Base-by-base conservation (phyloP, 2,329 filamentous ascomycete genomes). In the Aspergillus melleus region DNA sequence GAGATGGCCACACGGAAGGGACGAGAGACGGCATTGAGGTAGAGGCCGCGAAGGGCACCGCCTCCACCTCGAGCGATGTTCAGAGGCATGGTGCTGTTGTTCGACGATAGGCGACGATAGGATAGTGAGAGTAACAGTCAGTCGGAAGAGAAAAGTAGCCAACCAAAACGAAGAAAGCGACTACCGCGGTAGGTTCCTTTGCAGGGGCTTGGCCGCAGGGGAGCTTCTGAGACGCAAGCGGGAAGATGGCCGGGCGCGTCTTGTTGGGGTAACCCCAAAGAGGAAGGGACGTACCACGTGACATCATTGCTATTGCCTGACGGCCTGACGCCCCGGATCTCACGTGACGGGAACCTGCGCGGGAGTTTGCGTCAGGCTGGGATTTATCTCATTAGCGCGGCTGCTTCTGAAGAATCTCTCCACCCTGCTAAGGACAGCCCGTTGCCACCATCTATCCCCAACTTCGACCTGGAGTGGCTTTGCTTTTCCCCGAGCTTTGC, bases 11-110 rank as follows among this genome's bases (percentile, higher is more conserved):
- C 64, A 57, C 68, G 70, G 64, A 68, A 62, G 50, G 66, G 68
- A 57, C 64, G 68, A 59, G 63, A 56, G 44, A 69, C 64, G 52
- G 58, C 67, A 57, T 69, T 64, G 54, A 70, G 56, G 53, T 65
- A 67, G 53, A 76, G 63, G 55, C 66, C 68, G 50, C 68, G 73
- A 54, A 75, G 66, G 54, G 70, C 64, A 61, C 67, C 65, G 54
- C 70, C 67, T 57, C 69, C 70, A 49, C 74, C 71, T 58, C 66
- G 68, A 56, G 69, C 68, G 39, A 74, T 61, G 58, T 69, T 71
- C 24, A 71, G 64, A 67, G 69, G 63, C 76, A 78, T 78, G 29
- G 57, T 61, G 39, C 55, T 50, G 26, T 20, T 42, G 16, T n/a
- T 6, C 51, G 55, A 59, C 57, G 61, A 60, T 55, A 36, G 51